Evolutionary conservation across 257 asterid species (phyloP).

Genomic region (Nicotiana attenuata): DNA sequence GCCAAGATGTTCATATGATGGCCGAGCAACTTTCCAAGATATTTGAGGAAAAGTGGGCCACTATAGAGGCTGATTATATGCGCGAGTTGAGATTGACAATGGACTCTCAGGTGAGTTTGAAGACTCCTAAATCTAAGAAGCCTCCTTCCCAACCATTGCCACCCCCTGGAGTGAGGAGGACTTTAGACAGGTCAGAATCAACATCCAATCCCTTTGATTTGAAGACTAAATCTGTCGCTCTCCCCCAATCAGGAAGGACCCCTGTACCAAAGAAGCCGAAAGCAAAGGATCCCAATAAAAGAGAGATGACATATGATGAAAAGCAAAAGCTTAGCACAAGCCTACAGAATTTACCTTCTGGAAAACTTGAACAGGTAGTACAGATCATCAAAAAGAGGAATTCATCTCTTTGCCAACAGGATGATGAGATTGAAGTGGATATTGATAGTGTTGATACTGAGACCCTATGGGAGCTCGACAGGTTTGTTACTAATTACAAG

Average conservation of each 20-base stretch:
- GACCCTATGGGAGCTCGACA: conserved; percentile 96
- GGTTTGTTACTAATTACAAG: conserved; percentile 73
- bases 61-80: conserved; percentile 52
- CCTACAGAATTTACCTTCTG: conserved; percentile 78
- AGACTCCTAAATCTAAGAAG: conserved; percentile 49
- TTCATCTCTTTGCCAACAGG: conserved; percentile 66
- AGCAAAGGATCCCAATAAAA: conserved; percentile 78
- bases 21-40: conserved; percentile 61
- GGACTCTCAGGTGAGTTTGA: conserved; percentile 41
- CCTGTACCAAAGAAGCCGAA: conserved; percentile 71
- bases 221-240: conserved; percentile 28
- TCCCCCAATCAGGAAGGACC: conserved; percentile 40
- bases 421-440: conserved; percentile 91
- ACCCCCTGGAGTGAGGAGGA: conserved; percentile 29
- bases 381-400: conserved; percentile 80
- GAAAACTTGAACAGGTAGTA: conserved; percentile 79
- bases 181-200: conserved; percentile 34
- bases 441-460: conserved; percentile 86
- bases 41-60: conserved; percentile 67
- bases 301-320: conserved; percentile 94
- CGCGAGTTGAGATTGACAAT: conserved; percentile 34
- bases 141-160: conserved; percentile 34
- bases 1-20: conserved; percentile 79
- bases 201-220: conserved; percentile 30
- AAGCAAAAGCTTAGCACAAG: conserved; percentile 74